Evolutionary conservation across 805 yeast genomes (phyloP).

Genomic region (Komagataella pseudopastoris): DNA sequence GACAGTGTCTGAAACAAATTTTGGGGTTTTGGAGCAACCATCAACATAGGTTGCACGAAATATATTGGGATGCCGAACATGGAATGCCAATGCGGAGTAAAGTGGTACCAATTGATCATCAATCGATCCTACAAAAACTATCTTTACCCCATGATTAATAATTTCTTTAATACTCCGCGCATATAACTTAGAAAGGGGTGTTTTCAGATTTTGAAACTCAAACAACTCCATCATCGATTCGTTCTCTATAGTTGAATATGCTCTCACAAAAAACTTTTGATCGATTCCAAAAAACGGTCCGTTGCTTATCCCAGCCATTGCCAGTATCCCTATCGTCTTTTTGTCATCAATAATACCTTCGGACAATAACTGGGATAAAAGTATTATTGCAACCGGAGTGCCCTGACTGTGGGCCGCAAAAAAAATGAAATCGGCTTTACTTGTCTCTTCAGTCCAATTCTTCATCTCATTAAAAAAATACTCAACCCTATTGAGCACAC

Average conservation of each 20-base stretch:
- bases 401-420: slow-evolving; percentile 91
- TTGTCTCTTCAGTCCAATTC: slow-evolving; percentile 38
- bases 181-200: slow-evolving; percentile 59
- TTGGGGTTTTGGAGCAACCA: slow-evolving; percentile 65
- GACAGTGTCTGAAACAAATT: slow-evolving; percentile 63
- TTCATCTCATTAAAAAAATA: slow-evolving; percentile 61
- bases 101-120: slow-evolving; percentile 92
- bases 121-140: slow-evolving; percentile 76
- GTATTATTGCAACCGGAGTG: slow-evolving; percentile 72
- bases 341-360: slow-evolving; percentile 30
- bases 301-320: slow-evolving; percentile 92
- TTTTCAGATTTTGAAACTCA: slow-evolving; percentile 70
- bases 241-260: slow-evolving; percentile 82
- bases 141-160: slow-evolving; percentile 57
- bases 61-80: slow-evolving; percentile 79
- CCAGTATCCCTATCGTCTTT: slow-evolving; percentile 55
- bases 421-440: slow-evolving; percentile 62
- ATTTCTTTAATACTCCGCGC: slow-evolving; percentile 52
- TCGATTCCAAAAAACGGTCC: slow-evolving; percentile 93
- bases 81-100: slow-evolving; percentile 75
- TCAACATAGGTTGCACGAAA: slow-evolving; percentile 85
- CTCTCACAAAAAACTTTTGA: slow-evolving; percentile 69
- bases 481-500: slow-evolving; percentile 73
- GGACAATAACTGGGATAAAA: slow-evolving; percentile 62
- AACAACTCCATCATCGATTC: slow-evolving; percentile 79